Conservation (phyloP, 345 rosid species). For the Raphanus raphanistrum region DNA sequence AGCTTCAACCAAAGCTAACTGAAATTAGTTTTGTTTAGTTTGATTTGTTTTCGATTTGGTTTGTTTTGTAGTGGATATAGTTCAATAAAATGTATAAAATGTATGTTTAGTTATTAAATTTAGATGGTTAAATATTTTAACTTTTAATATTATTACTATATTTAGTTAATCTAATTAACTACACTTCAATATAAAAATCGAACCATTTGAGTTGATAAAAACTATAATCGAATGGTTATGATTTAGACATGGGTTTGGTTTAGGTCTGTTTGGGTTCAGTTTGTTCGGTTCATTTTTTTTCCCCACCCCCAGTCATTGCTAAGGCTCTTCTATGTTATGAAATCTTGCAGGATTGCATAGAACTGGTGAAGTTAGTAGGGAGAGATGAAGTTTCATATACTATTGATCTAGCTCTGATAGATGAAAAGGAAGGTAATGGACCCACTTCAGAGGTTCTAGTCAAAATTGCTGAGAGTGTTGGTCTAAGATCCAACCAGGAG, state of each 20-base stretch:
- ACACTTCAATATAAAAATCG: neutral
- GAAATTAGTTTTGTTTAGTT: neutral
- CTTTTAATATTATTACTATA: no score
- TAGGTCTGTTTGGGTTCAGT: no score
- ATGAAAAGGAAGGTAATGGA: constrained; percentile 54
- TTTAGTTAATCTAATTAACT: neutral
- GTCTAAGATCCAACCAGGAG: constrained; percentile 85
- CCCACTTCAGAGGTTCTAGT: constrained; percentile 61
- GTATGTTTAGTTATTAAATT: neutral
- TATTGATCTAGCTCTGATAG: constrained; percentile 57
- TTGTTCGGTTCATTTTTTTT: neutral
- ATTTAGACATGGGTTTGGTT: neutral
- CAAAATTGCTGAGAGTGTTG: constrained; percentile 63
- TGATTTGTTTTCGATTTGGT: neutral
- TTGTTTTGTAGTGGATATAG: no score
- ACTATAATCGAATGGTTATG: neutral
- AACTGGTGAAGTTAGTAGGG: constrained; percentile 63
- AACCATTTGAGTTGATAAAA: neutral
- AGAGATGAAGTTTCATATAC: constrained; percentile 52
- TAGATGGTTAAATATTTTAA: neutral
- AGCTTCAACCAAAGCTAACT: neutral
- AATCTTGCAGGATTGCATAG: constrained; percentile 60
- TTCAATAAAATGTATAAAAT: neutral
- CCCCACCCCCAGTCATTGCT: neutral
- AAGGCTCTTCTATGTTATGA: constrained; percentile 5